Evolutionary conservation across 129 eudicot species (phyloP), one percentile per base, ranked within the genome.

Genomic region (Apium graveolens): DNA sequence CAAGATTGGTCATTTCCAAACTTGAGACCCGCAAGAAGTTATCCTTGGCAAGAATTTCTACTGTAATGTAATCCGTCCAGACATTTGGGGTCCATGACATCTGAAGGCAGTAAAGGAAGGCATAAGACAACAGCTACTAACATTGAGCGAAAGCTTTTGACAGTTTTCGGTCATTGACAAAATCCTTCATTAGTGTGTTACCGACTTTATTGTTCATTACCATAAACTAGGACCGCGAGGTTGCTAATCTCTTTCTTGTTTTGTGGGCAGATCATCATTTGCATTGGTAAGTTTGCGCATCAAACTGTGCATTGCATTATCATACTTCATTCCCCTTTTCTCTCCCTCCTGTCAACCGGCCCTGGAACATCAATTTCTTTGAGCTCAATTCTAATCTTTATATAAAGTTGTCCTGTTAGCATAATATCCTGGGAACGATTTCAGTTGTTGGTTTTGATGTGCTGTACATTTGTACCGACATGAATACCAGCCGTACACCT

Each of bases 331-430:
- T 41, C 8, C 44, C 44, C 44, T n/a, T 69, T 60, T 27, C 79
- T 76, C 26, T 69, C 74, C 42, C 74, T 34, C 26, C 43, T 35
- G 27, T 71, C 4, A 4, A 57, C 70, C 90, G 91, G 98, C 84
- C 93, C 92, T n/a, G 91, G 91, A 83, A 91, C 85, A 78, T 91
- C 98, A 57, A 31, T 84, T 62, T 82, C 80, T 24, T 91, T 93
- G 37, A 93, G 98, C 84, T 81, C 97, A n/a, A 86, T 87, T 73
- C 84, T 93, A 32, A 49, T 5, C 18, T 49, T 49, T 6, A 49
- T 49, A 18, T 49, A 49, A 49, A 16, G 5, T 49, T 49, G 21
- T 49, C 24, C 24, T 3, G 7, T 17, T n/a, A 18, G 24, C 18
- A 4, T 48, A 49, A 5, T 49, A 4, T 49, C 57, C 57, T 17